Evolutionary conservation across 306 rosid genomes (phyloP).

Genomic region (Trifolium repens): DNA sequence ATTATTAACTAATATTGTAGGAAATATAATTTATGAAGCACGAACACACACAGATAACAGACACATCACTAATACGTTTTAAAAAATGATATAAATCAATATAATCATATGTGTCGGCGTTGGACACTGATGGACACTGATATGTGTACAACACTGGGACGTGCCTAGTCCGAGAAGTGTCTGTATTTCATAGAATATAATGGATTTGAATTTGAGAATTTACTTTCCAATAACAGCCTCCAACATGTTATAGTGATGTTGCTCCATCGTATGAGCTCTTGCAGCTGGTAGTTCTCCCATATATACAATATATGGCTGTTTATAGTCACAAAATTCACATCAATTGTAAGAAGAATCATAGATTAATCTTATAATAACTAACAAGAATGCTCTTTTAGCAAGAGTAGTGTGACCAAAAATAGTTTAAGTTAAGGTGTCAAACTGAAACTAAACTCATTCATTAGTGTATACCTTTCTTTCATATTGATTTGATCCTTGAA

Average conservation of each 20-base stretch:
- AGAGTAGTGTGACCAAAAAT: background rate
- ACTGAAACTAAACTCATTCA: background rate
- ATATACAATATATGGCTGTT: conserved; percentile 83
- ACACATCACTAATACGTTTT: too few relatives aligned
- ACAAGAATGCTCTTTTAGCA: background rate
- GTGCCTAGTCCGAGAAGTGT: too few relatives aligned
- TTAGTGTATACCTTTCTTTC: conserved; percentile 62
- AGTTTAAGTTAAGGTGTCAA: background rate
- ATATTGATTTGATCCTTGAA: conserved; percentile 51
- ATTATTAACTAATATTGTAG: too few relatives aligned
- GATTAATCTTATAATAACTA: background rate
- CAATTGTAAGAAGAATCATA: background rate
- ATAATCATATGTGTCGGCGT: too few relatives aligned
- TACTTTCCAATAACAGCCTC: conserved; percentile 71
- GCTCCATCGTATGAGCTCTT: conserved; percentile 31
- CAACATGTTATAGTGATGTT: conserved; percentile 63
- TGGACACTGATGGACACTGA: too few relatives aligned
- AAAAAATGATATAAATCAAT: too few relatives aligned
- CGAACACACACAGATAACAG: too few relatives aligned
- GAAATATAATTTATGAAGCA: too few relatives aligned
- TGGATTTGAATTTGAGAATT: conserved; percentile 13
- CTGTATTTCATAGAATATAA: background rate
- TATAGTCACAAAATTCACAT: conserved; percentile 26
- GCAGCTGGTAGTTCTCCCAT: conserved; percentile 65
- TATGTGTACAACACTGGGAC: too few relatives aligned